phyloP scores from a whole-genome alignment of 495 filamentous ascomycete species.

The Acidiella bohemica region DNA sequence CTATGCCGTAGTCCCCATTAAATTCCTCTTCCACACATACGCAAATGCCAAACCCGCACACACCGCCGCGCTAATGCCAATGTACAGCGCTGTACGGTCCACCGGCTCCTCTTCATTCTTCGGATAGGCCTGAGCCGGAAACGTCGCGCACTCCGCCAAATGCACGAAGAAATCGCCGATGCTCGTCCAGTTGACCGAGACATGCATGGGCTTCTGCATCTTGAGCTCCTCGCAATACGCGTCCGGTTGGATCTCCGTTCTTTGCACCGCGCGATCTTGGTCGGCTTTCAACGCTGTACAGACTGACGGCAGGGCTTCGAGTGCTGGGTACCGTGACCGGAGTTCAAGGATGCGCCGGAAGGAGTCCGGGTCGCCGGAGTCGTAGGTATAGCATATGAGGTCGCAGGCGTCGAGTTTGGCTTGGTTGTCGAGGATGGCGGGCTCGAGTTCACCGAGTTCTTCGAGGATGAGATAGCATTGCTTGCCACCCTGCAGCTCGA shows the following conservation, averaged over 20 bases:
- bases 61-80: constrained; percentile 67
- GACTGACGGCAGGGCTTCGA: constrained; percentile 76
- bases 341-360: constrained; percentile 83
- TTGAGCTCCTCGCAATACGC: constrained; percentile 68
- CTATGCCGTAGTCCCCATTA: constrained; percentile 3
- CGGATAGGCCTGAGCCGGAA: constrained; percentile 76
- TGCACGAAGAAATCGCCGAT: constrained; percentile 83
- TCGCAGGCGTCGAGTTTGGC: constrained; percentile 87
- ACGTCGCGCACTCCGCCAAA: constrained; percentile 79
- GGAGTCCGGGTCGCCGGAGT: constrained; percentile 88
- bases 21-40: constrained; percentile 49
- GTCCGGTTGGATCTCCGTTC: constrained; percentile 82
- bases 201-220: constrained; percentile 81
- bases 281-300: constrained; percentile 92
- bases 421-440: constrained; percentile 83
- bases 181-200: constrained; percentile 80
- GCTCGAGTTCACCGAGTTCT: constrained; percentile 89
- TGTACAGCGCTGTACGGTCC: constrained; percentile 71
- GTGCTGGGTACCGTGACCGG: constrained; percentile 56
- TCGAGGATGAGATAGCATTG: constrained; percentile 93
- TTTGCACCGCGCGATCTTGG: constrained; percentile 82
- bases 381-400: constrained; percentile 87
- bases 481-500: constrained; percentile 88
- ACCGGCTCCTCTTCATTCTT: constrained; percentile 69
- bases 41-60: constrained; percentile 71